Evolutionary conservation across 371 early-diverging fungal species (phyloP).

Genomic region (Lichtheimia ornata): DNA sequence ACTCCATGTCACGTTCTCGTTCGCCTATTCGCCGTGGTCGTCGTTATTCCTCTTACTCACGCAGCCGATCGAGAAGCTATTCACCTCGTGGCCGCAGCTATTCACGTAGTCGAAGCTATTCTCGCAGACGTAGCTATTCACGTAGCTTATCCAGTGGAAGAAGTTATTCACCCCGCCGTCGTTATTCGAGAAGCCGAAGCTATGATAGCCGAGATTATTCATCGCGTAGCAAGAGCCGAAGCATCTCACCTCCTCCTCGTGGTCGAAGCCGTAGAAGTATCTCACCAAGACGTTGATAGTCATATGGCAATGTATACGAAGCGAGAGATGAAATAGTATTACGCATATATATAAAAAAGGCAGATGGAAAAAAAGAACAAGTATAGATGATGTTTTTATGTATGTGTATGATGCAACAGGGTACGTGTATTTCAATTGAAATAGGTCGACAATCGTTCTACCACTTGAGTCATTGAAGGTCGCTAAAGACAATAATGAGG

Average conservation of each 20-base stretch:
- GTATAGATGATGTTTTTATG: not conserved
- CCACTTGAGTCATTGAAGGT: conserved; percentile 70
- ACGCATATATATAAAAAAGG: too few relatives aligned
- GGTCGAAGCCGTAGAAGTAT: conserved; percentile 23
- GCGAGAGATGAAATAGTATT: too few relatives aligned
- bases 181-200: conserved; percentile 28
- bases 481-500: conserved; percentile 31
- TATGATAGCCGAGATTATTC: conserved; percentile 16
- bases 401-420: not conserved
- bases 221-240: conserved; percentile 25
- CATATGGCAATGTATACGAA: too few relatives aligned
- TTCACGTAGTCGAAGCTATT: conserved; percentile 38
- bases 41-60: conserved; percentile 22
- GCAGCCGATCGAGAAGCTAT: conserved; percentile 35
- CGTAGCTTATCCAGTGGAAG: conserved; percentile 14
- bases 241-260: conserved; percentile 21
- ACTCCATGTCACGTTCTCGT: conserved; percentile 39
- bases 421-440: conserved; percentile 36
- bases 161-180: conserved; percentile 19
- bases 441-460: conserved; percentile 60
- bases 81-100: conserved; percentile 38
- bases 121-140: conserved; percentile 25
- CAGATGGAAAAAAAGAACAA: conserved; percentile 5
- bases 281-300: not conserved
- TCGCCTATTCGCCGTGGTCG: conserved; percentile 28